phyloP scores from a whole-genome alignment of 2,329 filamentous ascomycete species.

The Neopestalotiopsis sp. region DNA sequence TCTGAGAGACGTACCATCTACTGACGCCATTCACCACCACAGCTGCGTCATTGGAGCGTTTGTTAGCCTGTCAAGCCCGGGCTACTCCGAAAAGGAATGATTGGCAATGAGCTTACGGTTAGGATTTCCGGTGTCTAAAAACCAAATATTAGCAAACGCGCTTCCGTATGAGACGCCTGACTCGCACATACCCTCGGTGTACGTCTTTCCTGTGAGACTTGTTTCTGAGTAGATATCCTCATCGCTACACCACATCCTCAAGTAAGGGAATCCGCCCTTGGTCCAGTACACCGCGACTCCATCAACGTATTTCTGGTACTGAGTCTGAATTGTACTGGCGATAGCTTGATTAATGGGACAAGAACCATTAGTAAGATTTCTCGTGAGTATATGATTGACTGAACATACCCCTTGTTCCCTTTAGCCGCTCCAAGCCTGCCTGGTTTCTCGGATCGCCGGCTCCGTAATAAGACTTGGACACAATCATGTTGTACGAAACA shows the following conservation, averaged over 20 bases:
- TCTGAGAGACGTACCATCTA: no score
- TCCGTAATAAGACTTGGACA: neutral
- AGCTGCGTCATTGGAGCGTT: no score
- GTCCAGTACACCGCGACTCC: neutral
- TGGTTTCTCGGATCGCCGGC: neutral
- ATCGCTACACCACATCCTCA: neutral
- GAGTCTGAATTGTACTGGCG: neutral
- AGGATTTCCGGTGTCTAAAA: no score
- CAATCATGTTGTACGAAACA: neutral
- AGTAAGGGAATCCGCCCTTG: neutral
- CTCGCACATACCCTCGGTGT: neutral
- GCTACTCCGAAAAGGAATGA: no score
- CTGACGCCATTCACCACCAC: no score
- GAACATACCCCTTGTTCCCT: neutral
- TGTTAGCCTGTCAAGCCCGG: no score
- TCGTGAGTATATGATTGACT: no score
- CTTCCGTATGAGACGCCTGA: no score
- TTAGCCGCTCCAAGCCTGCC: neutral
- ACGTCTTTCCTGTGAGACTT: neutral
- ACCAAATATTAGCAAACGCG: no score
- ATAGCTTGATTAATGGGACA: neutral
- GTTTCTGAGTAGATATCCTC: neutral
- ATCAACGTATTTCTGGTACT: neutral
- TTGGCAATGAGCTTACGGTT: no score
- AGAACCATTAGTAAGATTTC: neutral